Conservation (phyloP, 257 asterid species). For the Solanum dulcamara region DNA sequence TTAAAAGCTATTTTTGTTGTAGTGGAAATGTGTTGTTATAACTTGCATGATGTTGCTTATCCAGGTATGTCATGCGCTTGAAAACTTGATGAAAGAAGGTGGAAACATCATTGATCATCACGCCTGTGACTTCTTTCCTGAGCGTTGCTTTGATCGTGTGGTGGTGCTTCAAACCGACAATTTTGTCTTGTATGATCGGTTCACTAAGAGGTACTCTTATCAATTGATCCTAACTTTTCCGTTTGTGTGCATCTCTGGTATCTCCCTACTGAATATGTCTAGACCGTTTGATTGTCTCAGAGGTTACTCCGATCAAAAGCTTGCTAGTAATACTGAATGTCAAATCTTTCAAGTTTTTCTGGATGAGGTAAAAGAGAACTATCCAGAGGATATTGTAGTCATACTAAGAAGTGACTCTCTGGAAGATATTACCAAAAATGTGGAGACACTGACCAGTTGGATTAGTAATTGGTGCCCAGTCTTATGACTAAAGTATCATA, state of each 20-base stretch:
- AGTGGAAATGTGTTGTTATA: not conserved
- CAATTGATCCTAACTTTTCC: not conserved
- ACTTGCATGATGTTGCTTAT: not conserved
- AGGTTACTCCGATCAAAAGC: not conserved
- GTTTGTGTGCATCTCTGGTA: not conserved
- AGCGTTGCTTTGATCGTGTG: constrained; percentile 74
- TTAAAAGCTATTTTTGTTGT: too few species aligned
- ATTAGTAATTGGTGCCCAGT: not conserved
- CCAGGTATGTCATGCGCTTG: constrained; percentile 85
- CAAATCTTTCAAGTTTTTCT: not conserved
- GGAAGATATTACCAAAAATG: not conserved
- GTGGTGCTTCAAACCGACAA: constrained; percentile 82
- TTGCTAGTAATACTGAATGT: not conserved
- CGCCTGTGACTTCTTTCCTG: constrained; percentile 89
- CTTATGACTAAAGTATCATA: not conserved
- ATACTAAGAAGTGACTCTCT: not conserved
- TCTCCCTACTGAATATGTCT: not conserved
- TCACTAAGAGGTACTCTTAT: constrained; percentile 40
- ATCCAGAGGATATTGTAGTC: not conserved
- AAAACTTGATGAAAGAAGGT: constrained; percentile 81
- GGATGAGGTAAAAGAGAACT: not conserved
- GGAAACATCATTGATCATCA: constrained; percentile 88
- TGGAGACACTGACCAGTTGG: not conserved
- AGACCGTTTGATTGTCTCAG: not conserved
- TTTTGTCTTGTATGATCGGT: constrained; percentile 54